These are phyloP conservation scores for Lachancea mirantina DNA, from an alignment of 805 yeast species.

Conservation along the genomic window DNA sequence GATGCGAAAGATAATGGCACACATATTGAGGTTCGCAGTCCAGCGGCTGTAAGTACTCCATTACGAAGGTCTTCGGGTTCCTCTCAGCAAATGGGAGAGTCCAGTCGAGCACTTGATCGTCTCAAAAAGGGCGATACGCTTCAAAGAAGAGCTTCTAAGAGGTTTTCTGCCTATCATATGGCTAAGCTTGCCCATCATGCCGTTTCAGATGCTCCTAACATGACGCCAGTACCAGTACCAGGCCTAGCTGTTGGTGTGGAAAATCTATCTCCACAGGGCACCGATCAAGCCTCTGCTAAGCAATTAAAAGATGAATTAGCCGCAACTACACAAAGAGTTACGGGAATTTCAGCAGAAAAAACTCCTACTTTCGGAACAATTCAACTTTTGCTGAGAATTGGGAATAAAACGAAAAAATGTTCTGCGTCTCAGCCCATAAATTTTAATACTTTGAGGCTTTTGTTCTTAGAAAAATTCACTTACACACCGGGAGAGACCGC, in stretches of 20 bases:
- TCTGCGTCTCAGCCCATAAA: slow-evolving; percentile 25
- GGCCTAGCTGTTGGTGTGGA: neutral
- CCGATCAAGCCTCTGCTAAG: slow-evolving; percentile 1
- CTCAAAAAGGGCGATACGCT: slow-evolving; percentile 77
- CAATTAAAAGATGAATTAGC: neutral
- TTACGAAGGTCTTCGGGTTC: slow-evolving; percentile 9
- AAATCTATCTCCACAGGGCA: neutral
- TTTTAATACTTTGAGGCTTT: slow-evolving; percentile 46
- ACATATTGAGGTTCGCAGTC: neutral
- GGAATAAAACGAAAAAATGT: slow-evolving; percentile 50
- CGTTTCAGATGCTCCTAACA: slow-evolving; percentile 15
- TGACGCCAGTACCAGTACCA: neutral
- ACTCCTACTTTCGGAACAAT: slow-evolving; percentile 1
- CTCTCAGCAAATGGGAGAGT: slow-evolving; percentile 7
- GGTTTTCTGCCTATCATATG: slow-evolving; percentile 90
- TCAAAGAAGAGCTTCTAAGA: slow-evolving; percentile 86
- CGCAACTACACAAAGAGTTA: neutral
- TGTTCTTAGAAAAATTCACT: slow-evolving; percentile 83
- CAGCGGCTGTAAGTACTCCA: slow-evolving; percentile 9
- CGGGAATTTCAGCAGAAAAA: neutral
- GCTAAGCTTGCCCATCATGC: slow-evolving; percentile 58
- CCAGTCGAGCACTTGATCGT: slow-evolving; percentile 59
- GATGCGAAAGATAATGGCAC: slow-evolving; percentile 2
- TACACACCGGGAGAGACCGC: slow-evolving; percentile 64
- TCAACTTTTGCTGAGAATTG: slow-evolving; percentile 42